Percentiles rank a stretch among this genome's conserved stretches.
Conservation (phyloP, 2,329 filamentous ascomycete genomes). For the Exophiala calicioides region DNA sequence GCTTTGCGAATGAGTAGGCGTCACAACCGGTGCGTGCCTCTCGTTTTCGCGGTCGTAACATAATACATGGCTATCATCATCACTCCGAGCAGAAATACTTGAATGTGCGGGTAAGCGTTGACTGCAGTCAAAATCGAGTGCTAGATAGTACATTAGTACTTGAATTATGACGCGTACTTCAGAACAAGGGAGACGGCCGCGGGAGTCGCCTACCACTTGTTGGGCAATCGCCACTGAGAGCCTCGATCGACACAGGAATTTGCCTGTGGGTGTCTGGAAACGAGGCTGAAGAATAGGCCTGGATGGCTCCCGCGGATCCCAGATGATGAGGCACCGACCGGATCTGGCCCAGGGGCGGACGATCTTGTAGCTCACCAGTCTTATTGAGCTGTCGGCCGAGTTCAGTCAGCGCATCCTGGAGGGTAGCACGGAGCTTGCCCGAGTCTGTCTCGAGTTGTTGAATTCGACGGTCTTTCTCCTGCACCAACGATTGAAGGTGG, state of each 20-base stretch:
- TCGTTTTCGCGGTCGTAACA: too few species aligned
- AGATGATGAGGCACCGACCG: neutral
- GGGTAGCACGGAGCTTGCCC: neutral
- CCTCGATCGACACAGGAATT: neutral
- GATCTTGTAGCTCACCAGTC: neutral
- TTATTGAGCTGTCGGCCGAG: neutral
- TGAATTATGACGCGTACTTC: too few species aligned
- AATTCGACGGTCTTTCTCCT: neutral
- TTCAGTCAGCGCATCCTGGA: neutral
- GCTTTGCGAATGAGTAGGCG: too few species aligned
- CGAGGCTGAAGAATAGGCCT: neutral
- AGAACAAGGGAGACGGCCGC: too few species aligned
- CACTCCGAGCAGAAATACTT: too few species aligned
- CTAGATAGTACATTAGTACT: too few species aligned
- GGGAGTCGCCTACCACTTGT: neutral
- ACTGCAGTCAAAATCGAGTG: too few species aligned
- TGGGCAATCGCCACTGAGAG: neutral
- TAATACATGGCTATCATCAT: too few species aligned
- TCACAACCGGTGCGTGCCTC: too few species aligned
- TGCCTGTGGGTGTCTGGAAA: neutral
- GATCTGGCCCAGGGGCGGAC: neutral
- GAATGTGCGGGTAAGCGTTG: too few species aligned
- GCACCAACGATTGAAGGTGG: neutral
- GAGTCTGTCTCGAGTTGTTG: conserved; percentile 3
- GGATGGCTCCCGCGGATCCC: neutral